Evolutionary conservation across 2,329 filamentous ascomycete genomes (phyloP), one percentile per base, ranked within the genome.

Genomic region (Pseudohalonectria lignicola): DNA sequence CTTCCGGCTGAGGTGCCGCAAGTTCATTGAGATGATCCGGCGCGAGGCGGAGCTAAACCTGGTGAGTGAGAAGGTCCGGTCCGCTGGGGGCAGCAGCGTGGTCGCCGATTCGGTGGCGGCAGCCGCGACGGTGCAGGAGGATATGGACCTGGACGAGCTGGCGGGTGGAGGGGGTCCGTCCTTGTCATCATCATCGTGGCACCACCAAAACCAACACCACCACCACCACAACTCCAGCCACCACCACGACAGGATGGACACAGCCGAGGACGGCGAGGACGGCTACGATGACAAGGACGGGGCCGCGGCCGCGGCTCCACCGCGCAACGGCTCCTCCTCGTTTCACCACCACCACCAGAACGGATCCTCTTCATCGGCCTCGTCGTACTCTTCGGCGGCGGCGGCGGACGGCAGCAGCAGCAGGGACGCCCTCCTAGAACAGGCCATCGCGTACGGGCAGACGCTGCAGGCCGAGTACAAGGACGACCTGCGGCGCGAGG

Each of bases 1-100:
- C 54, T 96, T 98, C 61, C 82, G 80, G 41, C 66, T 98, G 35
- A 77, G 82, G 47, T 95, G 88, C 54, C 79, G 87, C 43, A 93
- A 92, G 54, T 95, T 96, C 56, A 81, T 96, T 43, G 92, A 98
- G 58, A 90, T 98, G 81, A 86, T 94, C 50, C 75, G 83, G 30
- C 74, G 72, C 41, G 79, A 79, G 26, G 78, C 80, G 3, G 82
- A 88, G 47, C 59, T 82, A 15, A 70, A 69, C 50, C 62, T 68
- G 26, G 59, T 61, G 7, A 58, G 63, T 26, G 70, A 67, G 49
- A 59, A 49, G 45, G 56, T 21, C 53, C 30, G 38, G 10, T 39
- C n/a, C 32, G n/a, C 8, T 4, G 16, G 23, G 48, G 19, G 36
- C 23, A 33, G 15, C 32, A 36, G 29, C 19, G 19, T 18, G 15